phyloP scores from a whole-genome alignment of 2,329 filamentous ascomycete genomes.

The Aspergillus spinulosporus region DNA sequence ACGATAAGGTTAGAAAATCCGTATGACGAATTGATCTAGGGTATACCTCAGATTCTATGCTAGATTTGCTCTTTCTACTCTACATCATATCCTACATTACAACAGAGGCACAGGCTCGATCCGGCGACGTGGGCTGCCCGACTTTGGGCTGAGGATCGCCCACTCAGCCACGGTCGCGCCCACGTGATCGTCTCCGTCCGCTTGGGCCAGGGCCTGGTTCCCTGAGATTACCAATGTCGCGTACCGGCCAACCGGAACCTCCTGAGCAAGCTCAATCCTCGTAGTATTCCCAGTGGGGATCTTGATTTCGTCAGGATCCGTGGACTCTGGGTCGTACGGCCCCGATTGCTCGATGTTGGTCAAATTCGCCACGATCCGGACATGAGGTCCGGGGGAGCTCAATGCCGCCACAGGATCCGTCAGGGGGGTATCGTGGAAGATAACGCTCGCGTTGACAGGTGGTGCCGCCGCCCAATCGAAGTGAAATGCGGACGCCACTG shows the following conservation, averaged over 20 bases:
- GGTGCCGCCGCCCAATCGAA: slow-evolving; percentile 64
- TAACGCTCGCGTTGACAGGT: slow-evolving; percentile 55
- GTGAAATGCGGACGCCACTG: slow-evolving; percentile 44
- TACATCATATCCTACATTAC: neutral
- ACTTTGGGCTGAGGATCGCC: slow-evolving; percentile 40
- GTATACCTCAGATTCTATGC: neutral
- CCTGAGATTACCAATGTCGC: slow-evolving; percentile 48
- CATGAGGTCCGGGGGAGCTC: neutral
- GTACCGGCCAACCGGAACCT: slow-evolving; percentile 39
- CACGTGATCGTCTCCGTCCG: slow-evolving; percentile 36
- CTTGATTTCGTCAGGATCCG: slow-evolving; percentile 36
- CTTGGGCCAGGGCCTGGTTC: slow-evolving; percentile 37
- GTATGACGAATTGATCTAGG: neutral
- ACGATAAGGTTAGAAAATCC: neutral
- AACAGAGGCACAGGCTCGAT: neutral
- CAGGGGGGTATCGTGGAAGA: slow-evolving; percentile 54
- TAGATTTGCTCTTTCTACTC: neutral
- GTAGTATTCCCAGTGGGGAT: slow-evolving; percentile 46
- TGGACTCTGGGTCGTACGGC: slow-evolving; percentile 38
- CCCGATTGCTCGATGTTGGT: slow-evolving; percentile 38
- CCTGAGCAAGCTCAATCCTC: slow-evolving; percentile 35
- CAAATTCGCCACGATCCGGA: slow-evolving; percentile 18
- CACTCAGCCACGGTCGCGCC: slow-evolving; percentile 52
- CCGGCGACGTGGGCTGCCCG: neutral
- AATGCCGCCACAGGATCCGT: slow-evolving; percentile 16